These are phyloP conservation scores for Solanum clarkiae DNA, from an alignment of 257 asterid genomes.

Conservation along the genomic window DNA sequence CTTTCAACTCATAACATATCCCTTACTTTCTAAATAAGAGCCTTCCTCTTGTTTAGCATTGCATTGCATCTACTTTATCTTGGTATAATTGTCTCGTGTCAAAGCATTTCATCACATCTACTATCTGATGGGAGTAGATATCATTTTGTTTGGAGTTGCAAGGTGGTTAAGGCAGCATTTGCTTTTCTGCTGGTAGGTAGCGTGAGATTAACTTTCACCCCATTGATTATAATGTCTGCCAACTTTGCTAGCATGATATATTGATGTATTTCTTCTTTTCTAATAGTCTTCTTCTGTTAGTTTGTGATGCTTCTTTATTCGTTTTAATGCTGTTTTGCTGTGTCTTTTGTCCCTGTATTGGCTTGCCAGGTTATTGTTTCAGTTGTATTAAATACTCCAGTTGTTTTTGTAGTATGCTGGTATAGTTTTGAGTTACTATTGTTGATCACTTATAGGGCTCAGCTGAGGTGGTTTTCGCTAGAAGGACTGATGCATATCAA, in stretches of 20 bases:
- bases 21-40: not conserved
- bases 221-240: not conserved
- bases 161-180: not conserved
- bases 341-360: not conserved
- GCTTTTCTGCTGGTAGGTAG: not conserved
- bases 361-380: not conserved
- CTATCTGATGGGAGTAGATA: not conserved
- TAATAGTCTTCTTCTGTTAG: not conserved
- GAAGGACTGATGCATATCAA: constrained; percentile 60
- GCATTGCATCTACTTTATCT: not conserved
- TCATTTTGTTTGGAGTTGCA: not conserved
- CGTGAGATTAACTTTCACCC: not conserved
- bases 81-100: not conserved
- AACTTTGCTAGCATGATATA: not conserved
- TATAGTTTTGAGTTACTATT: not conserved
- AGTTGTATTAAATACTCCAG: not conserved
- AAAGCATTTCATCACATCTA: not conserved
- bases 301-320: not conserved
- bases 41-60: not conserved
- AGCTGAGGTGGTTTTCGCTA: constrained; percentile 56
- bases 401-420: not conserved
- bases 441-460: constrained; percentile 31
- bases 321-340: not conserved
- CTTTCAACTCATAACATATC: not conserved
- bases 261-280: not conserved